Evolutionary conservation across 108 stramenopile genomes (phyloP).

Genomic region (Aurantiochytrium sp.): DNA sequence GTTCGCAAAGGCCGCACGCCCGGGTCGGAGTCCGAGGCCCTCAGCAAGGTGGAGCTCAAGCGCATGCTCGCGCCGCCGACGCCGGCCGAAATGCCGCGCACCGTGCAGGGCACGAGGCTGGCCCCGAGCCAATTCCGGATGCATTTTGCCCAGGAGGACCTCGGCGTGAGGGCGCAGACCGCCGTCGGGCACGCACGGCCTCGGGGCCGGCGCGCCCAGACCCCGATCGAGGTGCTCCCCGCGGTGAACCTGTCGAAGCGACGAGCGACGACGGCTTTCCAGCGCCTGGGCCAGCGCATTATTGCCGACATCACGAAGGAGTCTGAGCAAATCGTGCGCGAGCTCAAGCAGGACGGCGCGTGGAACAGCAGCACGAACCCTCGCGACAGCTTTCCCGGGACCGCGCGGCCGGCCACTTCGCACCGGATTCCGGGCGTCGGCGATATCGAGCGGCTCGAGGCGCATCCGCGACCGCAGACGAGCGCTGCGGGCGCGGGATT

Average conservation of each 20-base stretch:
- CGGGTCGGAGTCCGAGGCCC: not conserved
- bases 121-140: not conserved
- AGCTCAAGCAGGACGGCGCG: not conserved
- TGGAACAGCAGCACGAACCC: conserved; percentile 11
- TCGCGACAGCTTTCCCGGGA: not conserved
- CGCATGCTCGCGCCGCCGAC: conserved; percentile 12
- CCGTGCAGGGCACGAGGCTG: not conserved
- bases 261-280: not conserved
- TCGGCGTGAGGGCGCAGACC: not conserved
- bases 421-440: not conserved
- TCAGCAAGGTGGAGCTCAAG: not conserved
- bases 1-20: not conserved
- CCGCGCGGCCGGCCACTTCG: not conserved
- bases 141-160: not conserved
- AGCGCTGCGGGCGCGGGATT: not conserved
- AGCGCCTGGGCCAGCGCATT: not conserved
- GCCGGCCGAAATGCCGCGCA: not conserved
- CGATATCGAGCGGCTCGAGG: not conserved
- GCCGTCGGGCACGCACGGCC: not conserved
- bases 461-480: not conserved
- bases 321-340: not conserved
- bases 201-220: not conserved
- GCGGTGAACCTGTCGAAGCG: not conserved
- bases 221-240: not conserved
- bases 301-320: conserved; percentile 3